phyloP scores from a whole-genome alignment of 768 basidiomycete species.

The Strobilomyces confusus region DNA sequence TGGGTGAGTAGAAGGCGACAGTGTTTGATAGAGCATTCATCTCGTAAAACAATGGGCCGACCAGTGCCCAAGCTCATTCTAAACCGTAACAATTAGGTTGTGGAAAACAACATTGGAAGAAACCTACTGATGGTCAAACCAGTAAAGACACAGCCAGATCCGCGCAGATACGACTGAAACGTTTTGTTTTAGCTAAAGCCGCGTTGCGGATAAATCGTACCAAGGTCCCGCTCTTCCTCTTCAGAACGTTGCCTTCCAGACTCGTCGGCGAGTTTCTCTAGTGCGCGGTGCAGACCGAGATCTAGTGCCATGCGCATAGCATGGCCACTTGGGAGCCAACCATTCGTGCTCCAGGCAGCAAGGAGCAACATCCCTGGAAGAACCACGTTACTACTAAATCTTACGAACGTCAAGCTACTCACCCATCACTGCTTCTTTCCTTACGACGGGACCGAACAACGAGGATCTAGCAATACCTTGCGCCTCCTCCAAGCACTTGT shows the following conservation, averaged over 20 bases:
- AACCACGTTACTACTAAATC: not conserved
- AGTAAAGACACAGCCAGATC: slow-evolving; percentile 92
- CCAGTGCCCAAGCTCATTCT: slow-evolving; percentile 93
- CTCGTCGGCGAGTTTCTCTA: slow-evolving; percentile 85
- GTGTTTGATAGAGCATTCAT: slow-evolving; percentile 82
- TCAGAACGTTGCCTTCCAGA: slow-evolving; percentile 58
- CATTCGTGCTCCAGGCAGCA: slow-evolving; percentile 91
- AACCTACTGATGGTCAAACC: slow-evolving; percentile 92
- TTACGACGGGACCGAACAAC: slow-evolving; percentile 87
- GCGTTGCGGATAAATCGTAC: slow-evolving; percentile 36
- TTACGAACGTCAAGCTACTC: slow-evolving; percentile 20
- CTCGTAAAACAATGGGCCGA: slow-evolving; percentile 83
- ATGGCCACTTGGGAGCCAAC: slow-evolving; percentile 93
- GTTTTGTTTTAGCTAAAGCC: slow-evolving; percentile 1
- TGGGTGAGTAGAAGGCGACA: slow-evolving; percentile 79
- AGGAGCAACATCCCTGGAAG: slow-evolving; percentile 79
- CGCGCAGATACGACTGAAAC: slow-evolving; percentile 79
- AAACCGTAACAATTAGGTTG: slow-evolving; percentile 13
- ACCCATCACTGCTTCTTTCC: slow-evolving; percentile 95
- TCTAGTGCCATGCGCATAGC: slow-evolving; percentile 96
- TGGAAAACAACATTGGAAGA: not conserved
- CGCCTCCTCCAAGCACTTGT: slow-evolving; percentile 89
- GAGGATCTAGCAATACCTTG: slow-evolving; percentile 94
- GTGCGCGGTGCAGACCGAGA: slow-evolving; percentile 85
- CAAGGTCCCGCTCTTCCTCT: slow-evolving; percentile 84